Conservation (phyloP, 2,329 filamentous ascomycete species). For the Aspergillus sp. region DNA sequence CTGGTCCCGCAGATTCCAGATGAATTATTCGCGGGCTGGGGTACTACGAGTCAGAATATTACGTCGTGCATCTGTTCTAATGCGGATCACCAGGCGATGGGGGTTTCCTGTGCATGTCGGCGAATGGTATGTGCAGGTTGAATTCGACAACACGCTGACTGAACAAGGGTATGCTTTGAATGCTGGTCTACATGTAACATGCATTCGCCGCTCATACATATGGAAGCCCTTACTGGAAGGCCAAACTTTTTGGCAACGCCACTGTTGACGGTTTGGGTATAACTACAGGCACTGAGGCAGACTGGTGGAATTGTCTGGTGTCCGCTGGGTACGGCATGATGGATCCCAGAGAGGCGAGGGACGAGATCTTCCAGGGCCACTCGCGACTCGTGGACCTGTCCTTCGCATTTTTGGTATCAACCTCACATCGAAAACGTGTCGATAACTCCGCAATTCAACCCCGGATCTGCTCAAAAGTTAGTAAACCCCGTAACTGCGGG, state of each 20-base stretch:
- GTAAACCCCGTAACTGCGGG: background rate
- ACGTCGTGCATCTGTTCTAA: constrained; percentile 18
- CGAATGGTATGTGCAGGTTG: constrained; percentile 24
- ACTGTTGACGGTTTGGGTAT: constrained; percentile 14
- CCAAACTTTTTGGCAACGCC: constrained; percentile 13
- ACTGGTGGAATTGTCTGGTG: constrained; percentile 17
- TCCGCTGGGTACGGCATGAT: constrained; percentile 7
- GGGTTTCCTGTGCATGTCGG: constrained; percentile 23
- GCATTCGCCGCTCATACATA: constrained; percentile 15
- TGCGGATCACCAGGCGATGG: constrained; percentile 17
- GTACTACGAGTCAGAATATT: constrained; percentile 19
- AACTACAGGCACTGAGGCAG: constrained; percentile 1
- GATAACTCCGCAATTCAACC: constrained; percentile 3
- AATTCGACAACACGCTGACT: constrained; percentile 15
- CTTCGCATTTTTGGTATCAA: background rate
- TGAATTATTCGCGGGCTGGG: constrained; percentile 20
- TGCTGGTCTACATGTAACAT: constrained; percentile 15
- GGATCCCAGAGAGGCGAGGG: background rate
- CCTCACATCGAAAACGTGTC: background rate
- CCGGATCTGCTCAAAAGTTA: constrained; percentile 6
- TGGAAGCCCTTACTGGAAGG: constrained; percentile 15
- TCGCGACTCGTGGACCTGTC: background rate
- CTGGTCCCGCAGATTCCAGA: constrained; percentile 19
- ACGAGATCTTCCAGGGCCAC: background rate
- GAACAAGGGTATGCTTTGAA: constrained; percentile 15